Conservation (phyloP, 108 stramenopile genomes). For the Pseudonitzschia delicatissima region DNA sequence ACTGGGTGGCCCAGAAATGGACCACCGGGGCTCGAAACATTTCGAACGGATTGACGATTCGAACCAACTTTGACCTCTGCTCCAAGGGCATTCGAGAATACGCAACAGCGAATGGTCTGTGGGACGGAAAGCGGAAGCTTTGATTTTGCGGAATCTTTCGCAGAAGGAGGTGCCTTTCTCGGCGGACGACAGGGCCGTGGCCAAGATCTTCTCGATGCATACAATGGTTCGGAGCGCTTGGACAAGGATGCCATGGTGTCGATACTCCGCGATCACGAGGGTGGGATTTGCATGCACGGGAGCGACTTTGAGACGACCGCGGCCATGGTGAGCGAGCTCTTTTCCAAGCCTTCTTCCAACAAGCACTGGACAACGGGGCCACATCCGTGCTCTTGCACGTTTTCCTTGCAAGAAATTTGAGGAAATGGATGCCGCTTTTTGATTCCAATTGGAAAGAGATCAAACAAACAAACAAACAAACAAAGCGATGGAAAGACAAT, state of each 20-base stretch:
- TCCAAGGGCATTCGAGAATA: slow-evolving; percentile 36
- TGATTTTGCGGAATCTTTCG: slow-evolving; percentile 35
- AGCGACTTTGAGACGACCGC: slow-evolving; percentile 43
- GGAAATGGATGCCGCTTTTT: too few relatives aligned
- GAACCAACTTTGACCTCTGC: slow-evolving; percentile 38
- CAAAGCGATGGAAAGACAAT: too few relatives aligned
- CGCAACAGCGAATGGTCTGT: slow-evolving; percentile 28
- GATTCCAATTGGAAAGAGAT: too few relatives aligned
- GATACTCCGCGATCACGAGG: slow-evolving; percentile 33
- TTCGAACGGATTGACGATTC: slow-evolving; percentile 53
- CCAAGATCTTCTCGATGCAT: slow-evolving; percentile 12
- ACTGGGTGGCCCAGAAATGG: slow-evolving; percentile 53
- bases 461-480: too few relatives aligned
- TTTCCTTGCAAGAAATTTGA: neutral
- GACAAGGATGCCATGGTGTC: slow-evolving; percentile 29
- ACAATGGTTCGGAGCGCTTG: slow-evolving; percentile 10
- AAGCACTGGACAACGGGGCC: neutral
- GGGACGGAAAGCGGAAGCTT: slow-evolving; percentile 30
- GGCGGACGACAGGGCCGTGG: slow-evolving; percentile 11
- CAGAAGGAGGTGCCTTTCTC: neutral
- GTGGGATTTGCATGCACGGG: slow-evolving; percentile 52
- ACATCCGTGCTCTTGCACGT: neutral
- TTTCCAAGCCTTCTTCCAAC: neutral
- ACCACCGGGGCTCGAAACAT: slow-evolving; percentile 41
- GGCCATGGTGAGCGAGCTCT: slow-evolving; percentile 26